A percentile compares a stretch with the other conserved stretches of the same genome.
These are phyloP conservation scores for Abortiporus biennis DNA, from an alignment of 1,284 basidiomycete species.

Conservation along the genomic window DNA sequence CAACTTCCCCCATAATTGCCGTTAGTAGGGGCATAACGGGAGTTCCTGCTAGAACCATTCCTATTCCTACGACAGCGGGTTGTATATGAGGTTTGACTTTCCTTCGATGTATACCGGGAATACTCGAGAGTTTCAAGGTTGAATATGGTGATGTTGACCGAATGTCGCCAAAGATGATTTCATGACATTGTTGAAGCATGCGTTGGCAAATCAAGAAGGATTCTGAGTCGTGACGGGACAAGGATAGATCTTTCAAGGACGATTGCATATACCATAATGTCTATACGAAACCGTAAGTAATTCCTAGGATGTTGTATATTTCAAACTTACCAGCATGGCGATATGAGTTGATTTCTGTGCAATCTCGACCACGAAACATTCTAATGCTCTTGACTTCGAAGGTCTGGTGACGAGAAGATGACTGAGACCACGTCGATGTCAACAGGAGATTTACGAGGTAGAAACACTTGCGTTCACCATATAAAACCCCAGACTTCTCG, in stretches of 20 bases:
- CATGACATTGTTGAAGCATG: slow-evolving; percentile 88
- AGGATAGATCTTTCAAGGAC: slow-evolving; percentile 80
- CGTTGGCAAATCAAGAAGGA: slow-evolving; percentile 93
- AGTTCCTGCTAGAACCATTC: slow-evolving; percentile 72
- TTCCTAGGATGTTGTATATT: no score
- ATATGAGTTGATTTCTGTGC: slow-evolving; percentile 89
- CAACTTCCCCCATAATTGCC: slow-evolving; percentile 73
- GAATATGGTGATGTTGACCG: slow-evolving; percentile 65
- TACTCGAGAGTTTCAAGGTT: slow-evolving; percentile 37
- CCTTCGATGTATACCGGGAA: slow-evolving; percentile 44
- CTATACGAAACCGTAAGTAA: no score
- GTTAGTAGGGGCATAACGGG: slow-evolving; percentile 77
- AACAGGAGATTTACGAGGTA: slow-evolving; percentile 10
- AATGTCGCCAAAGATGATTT: slow-evolving; percentile 93
- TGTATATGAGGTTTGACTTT: slow-evolving; percentile 70
- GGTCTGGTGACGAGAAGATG: slow-evolving; percentile 90
- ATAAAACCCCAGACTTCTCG: slow-evolving; percentile 96
- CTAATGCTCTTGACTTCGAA: slow-evolving; percentile 84
- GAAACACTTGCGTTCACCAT: slow-evolving; percentile 50
- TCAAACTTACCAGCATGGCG: slow-evolving; percentile 78
- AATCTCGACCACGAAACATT: slow-evolving; percentile 85
- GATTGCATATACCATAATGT: slow-evolving; percentile 99
- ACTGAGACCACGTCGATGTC: slow-evolving; percentile 34
- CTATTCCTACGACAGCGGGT: slow-evolving; percentile 83
- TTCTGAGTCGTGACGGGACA: slow-evolving; percentile 56